phyloP scores from a whole-genome alignment of 1,284 basidiomycete species.

The Cutaneotrichosporon dermatis region DNA sequence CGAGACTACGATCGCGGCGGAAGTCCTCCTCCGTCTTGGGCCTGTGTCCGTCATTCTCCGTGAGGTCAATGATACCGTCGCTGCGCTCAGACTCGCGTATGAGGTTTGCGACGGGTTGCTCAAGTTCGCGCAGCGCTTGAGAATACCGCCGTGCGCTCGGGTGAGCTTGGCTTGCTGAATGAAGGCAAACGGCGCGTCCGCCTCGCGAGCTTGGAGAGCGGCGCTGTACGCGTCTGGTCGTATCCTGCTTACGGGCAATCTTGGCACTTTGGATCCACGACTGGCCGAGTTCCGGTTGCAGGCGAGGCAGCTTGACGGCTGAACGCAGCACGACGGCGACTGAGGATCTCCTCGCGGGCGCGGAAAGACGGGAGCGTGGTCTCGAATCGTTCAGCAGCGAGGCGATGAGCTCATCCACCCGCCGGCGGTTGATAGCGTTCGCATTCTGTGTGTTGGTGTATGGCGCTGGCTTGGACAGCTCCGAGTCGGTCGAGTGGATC shows the following conservation, averaged over 20 bases:
- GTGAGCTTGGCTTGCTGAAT: constrained; percentile 87
- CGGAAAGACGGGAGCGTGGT: constrained; percentile 82
- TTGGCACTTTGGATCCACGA: constrained; percentile 92
- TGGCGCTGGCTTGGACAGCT: not conserved
- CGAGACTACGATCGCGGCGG: constrained; percentile 47
- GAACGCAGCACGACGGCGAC: constrained; percentile 83
- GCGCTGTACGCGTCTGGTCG: constrained; percentile 95
- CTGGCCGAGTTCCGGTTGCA: constrained; percentile 64
- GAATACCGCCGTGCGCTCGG: constrained; percentile 71
- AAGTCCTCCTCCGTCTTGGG: constrained; percentile 53
- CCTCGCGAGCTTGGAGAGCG: constrained; percentile 81
- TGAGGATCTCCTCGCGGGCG: constrained; percentile 84
- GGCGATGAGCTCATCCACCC: constrained; percentile 21
- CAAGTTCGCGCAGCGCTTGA: constrained; percentile 84
- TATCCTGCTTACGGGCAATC: constrained; percentile 93
- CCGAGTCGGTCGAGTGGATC: constrained; percentile 56
- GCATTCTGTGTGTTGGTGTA: not conserved
- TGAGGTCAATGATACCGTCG: constrained; percentile 53
- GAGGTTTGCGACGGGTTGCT: constrained; percentile 11
- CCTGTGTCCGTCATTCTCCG: not conserved
- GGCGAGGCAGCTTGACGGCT: constrained; percentile 40
- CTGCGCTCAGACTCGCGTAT: constrained; percentile 3
- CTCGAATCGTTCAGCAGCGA: constrained; percentile 36
- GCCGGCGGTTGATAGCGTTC: constrained; percentile 4
- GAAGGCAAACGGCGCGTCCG: constrained; percentile 72